Evolutionary conservation across 2,329 filamentous ascomycete genomes (phyloP).

Genomic region (Fusarium sp.): DNA sequence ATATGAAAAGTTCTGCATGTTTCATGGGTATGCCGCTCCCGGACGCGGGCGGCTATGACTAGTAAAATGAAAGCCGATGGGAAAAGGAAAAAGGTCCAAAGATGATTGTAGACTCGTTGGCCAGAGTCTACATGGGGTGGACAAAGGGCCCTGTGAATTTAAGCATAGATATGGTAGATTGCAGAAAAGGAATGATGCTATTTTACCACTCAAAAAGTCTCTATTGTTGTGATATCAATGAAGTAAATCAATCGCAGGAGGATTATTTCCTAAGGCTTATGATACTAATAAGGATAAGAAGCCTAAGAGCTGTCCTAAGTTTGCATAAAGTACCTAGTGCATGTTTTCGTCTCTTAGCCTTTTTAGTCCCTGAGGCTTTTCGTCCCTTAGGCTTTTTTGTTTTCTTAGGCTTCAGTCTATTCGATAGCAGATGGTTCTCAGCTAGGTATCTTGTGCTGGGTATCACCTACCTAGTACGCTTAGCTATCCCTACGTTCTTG

Average conservation of each 20-base stretch:
- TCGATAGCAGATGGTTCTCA: no score
- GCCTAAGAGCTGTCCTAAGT: no score
- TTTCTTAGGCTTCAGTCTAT: no score
- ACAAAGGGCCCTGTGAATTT: slow-evolving; percentile 47
- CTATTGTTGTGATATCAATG: neutral
- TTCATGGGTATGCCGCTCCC: slow-evolving; percentile 46
- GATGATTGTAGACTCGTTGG: slow-evolving; percentile 40
- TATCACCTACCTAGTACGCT: no score
- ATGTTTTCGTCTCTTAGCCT: no score
- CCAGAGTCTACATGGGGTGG: slow-evolving; percentile 41
- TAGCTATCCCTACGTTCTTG: no score
- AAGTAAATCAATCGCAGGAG: no score
- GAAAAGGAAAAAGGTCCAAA: slow-evolving; percentile 37
- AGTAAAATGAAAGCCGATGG: slow-evolving; percentile 46
- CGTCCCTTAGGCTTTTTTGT: no score
- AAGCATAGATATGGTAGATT: slow-evolving; percentile 55
- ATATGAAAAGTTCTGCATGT: slow-evolving; percentile 53
- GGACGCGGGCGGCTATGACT: slow-evolving; percentile 44
- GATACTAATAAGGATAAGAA: no score
- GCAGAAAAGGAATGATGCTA: slow-evolving; percentile 49
- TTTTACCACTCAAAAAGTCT: slow-evolving; percentile 36
- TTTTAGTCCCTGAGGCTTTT: no score
- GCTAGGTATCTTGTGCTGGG: no score
- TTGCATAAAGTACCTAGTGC: no score
- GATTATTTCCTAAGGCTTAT: neutral